A percentile compares a stretch with the other conserved stretches of the same genome.
These are phyloP conservation scores for Triglochin maritima DNA, from an alignment of 106 monocot species.

Conservation along the genomic window DNA sequence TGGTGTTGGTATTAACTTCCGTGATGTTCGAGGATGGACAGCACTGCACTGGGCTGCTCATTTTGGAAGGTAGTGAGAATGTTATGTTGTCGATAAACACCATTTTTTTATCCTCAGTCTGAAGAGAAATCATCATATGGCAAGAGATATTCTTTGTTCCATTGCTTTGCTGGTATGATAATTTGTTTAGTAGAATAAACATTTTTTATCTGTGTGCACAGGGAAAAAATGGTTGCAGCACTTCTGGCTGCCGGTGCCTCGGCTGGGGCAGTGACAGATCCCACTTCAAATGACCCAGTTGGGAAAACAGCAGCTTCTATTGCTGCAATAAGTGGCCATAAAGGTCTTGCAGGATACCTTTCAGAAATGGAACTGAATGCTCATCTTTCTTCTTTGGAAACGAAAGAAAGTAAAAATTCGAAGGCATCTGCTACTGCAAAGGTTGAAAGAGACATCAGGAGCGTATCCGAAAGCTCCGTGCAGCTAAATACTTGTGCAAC, in stretches of 20 bases:
- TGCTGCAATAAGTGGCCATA: constrained; percentile 39
- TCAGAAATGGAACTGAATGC: constrained; percentile 48
- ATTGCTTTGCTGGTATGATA: neutral
- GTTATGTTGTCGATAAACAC: neutral
- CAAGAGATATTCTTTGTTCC: neutral
- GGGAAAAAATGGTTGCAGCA: constrained; percentile 71
- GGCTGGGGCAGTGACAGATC: constrained; percentile 52
- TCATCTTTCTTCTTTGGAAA: constrained; percentile 44
- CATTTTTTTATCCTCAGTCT: no score
- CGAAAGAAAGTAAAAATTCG: constrained; percentile 43
- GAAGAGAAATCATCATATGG: no score
- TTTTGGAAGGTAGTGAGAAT: constrained; percentile 65
- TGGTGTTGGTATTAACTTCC: constrained; percentile 80
- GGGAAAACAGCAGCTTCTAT: constrained; percentile 67
- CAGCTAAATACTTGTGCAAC: constrained; percentile 24
- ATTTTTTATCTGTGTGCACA: constrained; percentile 13
- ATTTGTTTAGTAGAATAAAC: neutral
- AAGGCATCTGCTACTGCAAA: constrained; percentile 36
- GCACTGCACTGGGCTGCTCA: constrained; percentile 97
- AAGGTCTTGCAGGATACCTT: constrained; percentile 73
- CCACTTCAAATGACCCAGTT: constrained; percentile 43
- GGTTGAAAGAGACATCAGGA: constrained; percentile 35
- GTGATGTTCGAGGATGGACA: constrained; percentile 94
- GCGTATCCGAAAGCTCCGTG: constrained; percentile 27
- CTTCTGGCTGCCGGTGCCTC: constrained; percentile 67